Evolutionary conservation across 108 stramenopile genomes (phyloP), one percentile per base, ranked within the genome.

Genomic region (Asterionellopsis glacialis): DNA sequence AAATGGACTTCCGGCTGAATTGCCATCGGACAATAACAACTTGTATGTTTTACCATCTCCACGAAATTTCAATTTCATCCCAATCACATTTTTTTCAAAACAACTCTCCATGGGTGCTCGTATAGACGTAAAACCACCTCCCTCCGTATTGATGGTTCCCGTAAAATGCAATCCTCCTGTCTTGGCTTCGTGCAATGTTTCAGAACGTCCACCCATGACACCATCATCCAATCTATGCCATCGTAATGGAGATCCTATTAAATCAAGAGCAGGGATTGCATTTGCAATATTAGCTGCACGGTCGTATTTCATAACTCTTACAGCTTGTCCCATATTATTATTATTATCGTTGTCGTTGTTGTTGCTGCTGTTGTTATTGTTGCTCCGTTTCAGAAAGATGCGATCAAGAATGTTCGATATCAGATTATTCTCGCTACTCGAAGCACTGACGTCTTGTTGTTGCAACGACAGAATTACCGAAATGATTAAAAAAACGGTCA

Each of bases 21-120:
- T 53, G 18, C 84, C 83, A 54, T 85, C 80, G 13, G 79, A 75
- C 18, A 88, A 45, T 3, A 79, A 47, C 9, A 88, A 38, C 59
- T 88, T 88, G 70, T 81, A 88, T 11, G 87, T 88, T 66, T 84
- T 84, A 0, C 84, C 84, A 64, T 88, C 87, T 25, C 84, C 87
- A 9, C 45, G 24, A 44, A 68, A 73, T 3, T 51, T 44, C 11
- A 82, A 51, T 43, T 62, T 51, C 40, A 88, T 55, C 26, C 66
- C 71, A 11, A 53, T 54, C 1, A 55, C 72, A 43, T 69, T 67
- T 18, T 69, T 27, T n/a, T 22, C 21, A 40, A 73, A 28, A 11
- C 45, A 49, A 2, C 48, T 27, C 22, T 75, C 61, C 28, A 85
- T 19, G 5, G 66, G 64, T 0, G 83, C 55, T 47, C 87, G 73